Conservation (phyloP, 169 alveolate species). For the Cryptosporidium ryanae region DNA sequence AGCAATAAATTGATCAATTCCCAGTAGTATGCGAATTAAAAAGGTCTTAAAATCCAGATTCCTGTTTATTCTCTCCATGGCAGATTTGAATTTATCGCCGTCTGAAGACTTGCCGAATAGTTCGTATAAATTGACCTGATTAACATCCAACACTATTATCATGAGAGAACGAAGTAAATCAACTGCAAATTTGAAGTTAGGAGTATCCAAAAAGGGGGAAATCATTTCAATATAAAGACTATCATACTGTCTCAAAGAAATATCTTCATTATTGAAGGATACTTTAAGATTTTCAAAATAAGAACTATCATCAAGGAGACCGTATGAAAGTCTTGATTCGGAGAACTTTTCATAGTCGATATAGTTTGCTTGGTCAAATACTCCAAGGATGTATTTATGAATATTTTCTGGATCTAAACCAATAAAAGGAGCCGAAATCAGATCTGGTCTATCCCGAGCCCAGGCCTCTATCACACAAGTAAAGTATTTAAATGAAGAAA, state of each 20-base stretch:
- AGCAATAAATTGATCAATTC: conserved; percentile 3
- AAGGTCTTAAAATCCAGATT: conserved; percentile 1
- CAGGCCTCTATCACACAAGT: conserved; percentile 16
- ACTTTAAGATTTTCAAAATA: not conserved
- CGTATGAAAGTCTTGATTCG: not conserved
- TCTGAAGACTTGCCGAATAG: not conserved
- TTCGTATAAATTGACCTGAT: conserved; percentile 2
- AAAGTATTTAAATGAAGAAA: not conserved
- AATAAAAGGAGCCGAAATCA: conserved; percentile 28
- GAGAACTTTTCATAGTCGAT: not conserved
- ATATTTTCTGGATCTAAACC: conserved; percentile 17
- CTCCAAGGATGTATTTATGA: not conserved
- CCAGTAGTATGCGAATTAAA: conserved; percentile 4
- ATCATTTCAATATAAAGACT: not conserved
- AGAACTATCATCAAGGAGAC: not conserved
- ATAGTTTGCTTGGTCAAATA: not conserved
- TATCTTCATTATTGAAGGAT: not conserved
- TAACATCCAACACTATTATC: conserved; percentile 7
- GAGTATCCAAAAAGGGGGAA: not conserved
- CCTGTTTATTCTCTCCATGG: not conserved
- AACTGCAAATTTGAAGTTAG: not conserved
- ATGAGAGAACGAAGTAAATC: not conserved
- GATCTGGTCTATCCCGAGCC: conserved; percentile 54
- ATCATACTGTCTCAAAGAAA: not conserved
- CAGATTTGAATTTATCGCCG: not conserved